Conservation (phyloP, 2,329 filamentous ascomycete species). For the Hymenoscyphus occultus region DNA sequence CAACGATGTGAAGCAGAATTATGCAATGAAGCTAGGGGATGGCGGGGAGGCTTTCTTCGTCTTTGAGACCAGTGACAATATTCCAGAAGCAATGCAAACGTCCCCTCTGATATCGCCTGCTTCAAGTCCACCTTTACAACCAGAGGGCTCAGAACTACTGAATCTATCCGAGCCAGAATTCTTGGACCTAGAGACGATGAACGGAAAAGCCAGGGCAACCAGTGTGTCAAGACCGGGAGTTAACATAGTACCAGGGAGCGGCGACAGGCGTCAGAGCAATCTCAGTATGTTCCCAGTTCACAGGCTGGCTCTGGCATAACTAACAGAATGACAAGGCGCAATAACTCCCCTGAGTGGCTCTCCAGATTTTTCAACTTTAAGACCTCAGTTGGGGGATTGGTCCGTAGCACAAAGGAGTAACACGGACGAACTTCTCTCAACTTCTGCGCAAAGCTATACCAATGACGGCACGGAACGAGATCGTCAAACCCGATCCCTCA, state of each 20-base stretch:
- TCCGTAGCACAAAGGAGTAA: slow-evolving; percentile 44
- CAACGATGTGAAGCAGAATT: slow-evolving; percentile 87
- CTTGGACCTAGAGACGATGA: slow-evolving; percentile 54
- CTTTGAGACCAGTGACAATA: slow-evolving; percentile 88
- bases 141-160: slow-evolving; percentile 43
- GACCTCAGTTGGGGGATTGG: slow-evolving; percentile 52
- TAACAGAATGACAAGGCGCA: slow-evolving; percentile 28
- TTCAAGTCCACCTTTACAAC: slow-evolving; percentile 70
- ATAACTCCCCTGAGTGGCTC: slow-evolving; percentile 54
- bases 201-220: slow-evolving; percentile 41
- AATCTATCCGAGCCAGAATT: slow-evolving; percentile 66
- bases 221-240: slow-evolving; percentile 45
- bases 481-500: slow-evolving; percentile 40
- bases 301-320: slow-evolving; percentile 4
- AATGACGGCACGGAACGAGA: slow-evolving; percentile 34
- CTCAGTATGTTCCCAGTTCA: slow-evolving; percentile 29
- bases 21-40: slow-evolving; percentile 97
- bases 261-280: slow-evolving; percentile 33
- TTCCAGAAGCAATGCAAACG: slow-evolving; percentile 91
- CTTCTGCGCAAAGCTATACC: slow-evolving; percentile 41
- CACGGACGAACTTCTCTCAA: slow-evolving; percentile 54
- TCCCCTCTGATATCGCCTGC: slow-evolving; percentile 89
- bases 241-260: slow-evolving; percentile 41
- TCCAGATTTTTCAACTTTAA: slow-evolving; percentile 47
- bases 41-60: slow-evolving; percentile 98